Base-by-base conservation (phyloP, 495 filamentous ascomycete genomes). In the Oleoguttula mirabilis region DNA sequence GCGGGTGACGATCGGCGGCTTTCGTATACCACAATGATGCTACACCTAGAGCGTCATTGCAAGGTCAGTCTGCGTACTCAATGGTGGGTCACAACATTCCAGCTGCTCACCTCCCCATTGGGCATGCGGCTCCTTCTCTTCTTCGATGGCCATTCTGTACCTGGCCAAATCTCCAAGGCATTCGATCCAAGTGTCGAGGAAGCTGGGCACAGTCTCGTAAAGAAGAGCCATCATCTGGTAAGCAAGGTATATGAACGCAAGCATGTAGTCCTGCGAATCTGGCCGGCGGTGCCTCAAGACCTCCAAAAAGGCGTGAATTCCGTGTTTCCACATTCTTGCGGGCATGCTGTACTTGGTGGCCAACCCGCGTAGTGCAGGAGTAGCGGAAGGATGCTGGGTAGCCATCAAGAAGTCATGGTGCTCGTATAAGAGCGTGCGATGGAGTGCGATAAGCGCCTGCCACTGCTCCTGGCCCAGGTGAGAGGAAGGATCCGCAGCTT, bases 121-220 rank as follows among this genome's bases (percentile, higher is more conserved):
- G 11, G 39, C 25, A 28, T 53, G 50, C 1, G 73, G 62, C 33
- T 93, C 85, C 0, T 80, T 70, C 32, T 88, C 83, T 36, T 86
- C 79, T 55, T 88, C 81, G 21, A 88, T 77, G 1, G 82, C 82
- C 81, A 88, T 87, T 0, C 77, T 65, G 39, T 82, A 82, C 22
- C 77, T 60, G 0, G 74, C 80, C 2, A 90, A 59, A 57, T 90
- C 84, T 0, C 85, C 85, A 0, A 94, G 66, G 51, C 84, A 93
- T 49, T 94, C 87, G 19, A 93, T 82, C 87, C 88, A 94, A 0
- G 81, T 92, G 34, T 87, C 82, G 46, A 80, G 71, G 52, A 88
- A 93, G 0, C 69, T 62, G 2, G 79, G 71, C 0, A 87, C 79
- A 0, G 79, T 86, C 55, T 88, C 84, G 41, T 80, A 71, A 0